A percentile compares a stretch with the other conserved stretches of the same genome.
Conservation (phyloP, 2,329 filamentous ascomycete genomes). For the Mariannaea sp. region DNA sequence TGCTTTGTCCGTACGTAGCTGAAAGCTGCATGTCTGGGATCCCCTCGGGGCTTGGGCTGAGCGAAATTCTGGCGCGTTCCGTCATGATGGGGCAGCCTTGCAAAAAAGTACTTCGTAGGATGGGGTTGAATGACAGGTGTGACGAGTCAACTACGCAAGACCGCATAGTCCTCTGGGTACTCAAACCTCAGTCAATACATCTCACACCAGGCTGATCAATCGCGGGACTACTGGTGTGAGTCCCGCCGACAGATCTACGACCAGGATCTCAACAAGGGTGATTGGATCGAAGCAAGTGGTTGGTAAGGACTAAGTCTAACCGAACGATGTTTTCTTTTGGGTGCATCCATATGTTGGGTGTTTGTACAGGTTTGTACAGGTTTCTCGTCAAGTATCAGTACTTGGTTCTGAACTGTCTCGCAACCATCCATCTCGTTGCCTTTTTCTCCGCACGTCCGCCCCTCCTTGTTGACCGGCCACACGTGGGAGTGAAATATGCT, state of each 20-base stretch:
- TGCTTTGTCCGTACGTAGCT: too few relatives aligned
- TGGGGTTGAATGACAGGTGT: too few relatives aligned
- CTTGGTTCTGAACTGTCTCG: constrained; percentile 7
- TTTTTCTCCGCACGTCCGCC: neutral
- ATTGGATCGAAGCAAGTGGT: constrained; percentile 9
- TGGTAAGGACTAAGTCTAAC: constrained; percentile 14
- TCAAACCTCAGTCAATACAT: too few relatives aligned
- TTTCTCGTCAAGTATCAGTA: constrained; percentile 23
- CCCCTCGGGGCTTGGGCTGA: constrained; percentile 13
- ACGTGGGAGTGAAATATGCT: constrained; percentile 16
- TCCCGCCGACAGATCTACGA: constrained; percentile 15
- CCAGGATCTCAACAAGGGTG: constrained; percentile 12
- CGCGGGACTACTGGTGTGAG: constrained; percentile 13
- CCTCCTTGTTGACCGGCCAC: constrained; percentile 8
- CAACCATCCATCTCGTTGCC: constrained; percentile 6
- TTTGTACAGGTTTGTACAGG: constrained; percentile 1
- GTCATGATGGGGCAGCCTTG: constrained; percentile 5
- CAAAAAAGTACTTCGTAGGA: neutral
- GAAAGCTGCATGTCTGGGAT: constrained; percentile 21
- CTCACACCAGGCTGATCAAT: constrained; percentile 1
- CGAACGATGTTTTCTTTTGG: constrained; percentile 11
- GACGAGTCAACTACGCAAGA: neutral
- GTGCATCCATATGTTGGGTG: too few relatives aligned
- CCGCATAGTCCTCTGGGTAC: too few relatives aligned
- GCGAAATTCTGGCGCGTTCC: constrained; percentile 12